A percentile compares a stretch with the other conserved stretches of the same genome.
Evolutionary conservation across 2,329 filamentous ascomycete species (phyloP).

Genomic region (Conoideocrella luteorostrata): DNA sequence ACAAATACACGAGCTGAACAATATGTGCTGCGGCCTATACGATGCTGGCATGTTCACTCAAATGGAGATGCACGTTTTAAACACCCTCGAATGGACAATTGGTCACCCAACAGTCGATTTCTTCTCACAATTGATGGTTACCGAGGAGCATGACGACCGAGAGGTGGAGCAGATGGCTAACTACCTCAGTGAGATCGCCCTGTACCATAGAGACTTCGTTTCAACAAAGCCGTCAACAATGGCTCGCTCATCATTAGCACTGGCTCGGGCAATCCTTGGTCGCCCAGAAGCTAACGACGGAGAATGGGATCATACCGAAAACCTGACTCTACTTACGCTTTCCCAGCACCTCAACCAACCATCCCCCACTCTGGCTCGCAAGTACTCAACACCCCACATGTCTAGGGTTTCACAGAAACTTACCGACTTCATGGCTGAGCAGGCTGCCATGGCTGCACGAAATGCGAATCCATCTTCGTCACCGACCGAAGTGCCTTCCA

Average conservation of each 20-base stretch:
- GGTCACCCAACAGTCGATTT: slow-evolving; percentile 94
- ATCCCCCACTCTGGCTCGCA: slow-evolving; percentile 51
- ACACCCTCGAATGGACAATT: slow-evolving; percentile 93
- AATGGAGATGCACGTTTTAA: slow-evolving; percentile 99
- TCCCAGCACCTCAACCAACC: slow-evolving; percentile 55
- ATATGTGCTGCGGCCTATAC: slow-evolving; percentile 98
- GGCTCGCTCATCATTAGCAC: slow-evolving; percentile 77
- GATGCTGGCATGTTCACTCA: slow-evolving; percentile 99
- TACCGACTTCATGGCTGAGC: slow-evolving; percentile 52
- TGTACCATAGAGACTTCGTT: slow-evolving; percentile 97
- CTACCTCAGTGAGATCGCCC: slow-evolving; percentile 89
- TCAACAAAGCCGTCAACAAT: slow-evolving; percentile 86
- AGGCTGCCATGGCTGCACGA: slow-evolving; percentile 48
- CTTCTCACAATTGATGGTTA: slow-evolving; percentile 81
- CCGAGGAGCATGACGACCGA: slow-evolving; percentile 69
- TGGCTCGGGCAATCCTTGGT: slow-evolving; percentile 79
- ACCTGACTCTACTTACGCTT: slow-evolving; percentile 55
- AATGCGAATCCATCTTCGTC: slow-evolving; percentile 51
- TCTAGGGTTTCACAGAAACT: slow-evolving; percentile 50
- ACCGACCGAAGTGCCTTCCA: slow-evolving; percentile 44
- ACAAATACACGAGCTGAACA: slow-evolving; percentile 92
- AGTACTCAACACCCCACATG: slow-evolving; percentile 50
- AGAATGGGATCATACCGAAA: slow-evolving; percentile 70
- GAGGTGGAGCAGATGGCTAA: slow-evolving; percentile 92
- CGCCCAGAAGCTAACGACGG: slow-evolving; percentile 68